These are phyloP conservation scores for Hyaloperonospora arabidopsidis DNA, from an alignment of 352 stramenopile genomes.

Conservation along the genomic window DNA sequence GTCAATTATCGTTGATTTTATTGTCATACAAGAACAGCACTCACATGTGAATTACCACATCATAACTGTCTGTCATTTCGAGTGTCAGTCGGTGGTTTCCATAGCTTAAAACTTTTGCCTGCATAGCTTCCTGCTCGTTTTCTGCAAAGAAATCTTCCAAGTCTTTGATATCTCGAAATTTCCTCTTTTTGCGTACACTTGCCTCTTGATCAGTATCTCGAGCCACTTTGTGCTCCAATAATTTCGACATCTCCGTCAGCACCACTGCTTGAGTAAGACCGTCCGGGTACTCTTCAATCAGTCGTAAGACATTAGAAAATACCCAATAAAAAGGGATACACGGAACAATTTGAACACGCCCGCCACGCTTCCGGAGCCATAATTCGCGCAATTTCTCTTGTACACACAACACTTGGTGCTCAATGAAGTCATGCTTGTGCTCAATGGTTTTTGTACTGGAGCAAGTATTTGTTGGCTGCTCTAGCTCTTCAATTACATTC, in stretches of 20 bases:
- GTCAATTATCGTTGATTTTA: neutral
- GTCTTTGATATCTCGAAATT: constrained; percentile 25
- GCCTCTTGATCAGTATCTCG: constrained; percentile 3
- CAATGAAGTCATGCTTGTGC: constrained; percentile 31
- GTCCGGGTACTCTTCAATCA: constrained; percentile 61
- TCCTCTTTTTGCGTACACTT: constrained; percentile 9
- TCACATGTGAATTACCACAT: constrained; percentile 26
- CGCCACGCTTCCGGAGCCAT: constrained; percentile 31
- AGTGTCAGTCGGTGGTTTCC: constrained; percentile 36
- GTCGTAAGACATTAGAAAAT: constrained; percentile 40
- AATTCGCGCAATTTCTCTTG: constrained; percentile 35
- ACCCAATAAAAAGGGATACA: constrained; percentile 49
- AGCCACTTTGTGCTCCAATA: constrained; percentile 32
- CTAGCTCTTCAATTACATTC: constrained; percentile 46
- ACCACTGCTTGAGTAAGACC: constrained; percentile 57
- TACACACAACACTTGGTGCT: constrained; percentile 36
- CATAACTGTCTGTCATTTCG: constrained; percentile 18
- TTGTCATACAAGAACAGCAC: constrained; percentile 1
- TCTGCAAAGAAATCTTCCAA: constrained; percentile 33
- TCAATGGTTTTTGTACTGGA: neutral
- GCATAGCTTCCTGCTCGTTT: constrained; percentile 35
- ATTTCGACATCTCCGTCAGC: constrained; percentile 47
- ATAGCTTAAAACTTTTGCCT: constrained; percentile 27
- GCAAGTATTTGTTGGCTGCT: constrained; percentile 10
- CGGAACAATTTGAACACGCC: constrained; percentile 6